Conservation (phyloP, 2,329 filamentous ascomycete genomes). For the Xylariaceae sp. region DNA sequence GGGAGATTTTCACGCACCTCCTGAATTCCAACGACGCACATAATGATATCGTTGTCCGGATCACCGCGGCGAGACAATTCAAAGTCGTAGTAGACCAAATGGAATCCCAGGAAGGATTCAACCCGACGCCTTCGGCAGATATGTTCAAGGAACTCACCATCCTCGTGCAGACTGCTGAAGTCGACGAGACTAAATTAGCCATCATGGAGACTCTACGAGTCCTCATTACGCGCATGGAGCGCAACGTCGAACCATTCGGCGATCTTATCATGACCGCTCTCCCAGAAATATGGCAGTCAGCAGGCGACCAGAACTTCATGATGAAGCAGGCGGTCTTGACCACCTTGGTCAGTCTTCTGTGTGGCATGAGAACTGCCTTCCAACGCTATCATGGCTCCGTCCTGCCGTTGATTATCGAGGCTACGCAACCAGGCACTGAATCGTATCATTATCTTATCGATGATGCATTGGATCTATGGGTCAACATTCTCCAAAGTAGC, state of each 20-base stretch:
- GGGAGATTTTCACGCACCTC: conserved; percentile 84
- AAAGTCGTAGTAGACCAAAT: conserved; percentile 62
- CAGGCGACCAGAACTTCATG: conserved; percentile 74
- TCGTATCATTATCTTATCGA: conserved; percentile 80
- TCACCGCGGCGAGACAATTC: conserved; percentile 84
- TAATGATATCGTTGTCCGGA: conserved; percentile 87
- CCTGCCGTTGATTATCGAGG: conserved; percentile 74
- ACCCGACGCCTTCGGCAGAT: conserved; percentile 65
- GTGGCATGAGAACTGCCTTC: conserved; percentile 74
- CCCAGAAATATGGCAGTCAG: conserved; percentile 77
- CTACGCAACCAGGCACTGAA: conserved; percentile 69
- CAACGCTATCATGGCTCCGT: conserved; percentile 74
- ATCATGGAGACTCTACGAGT: conserved; percentile 81
- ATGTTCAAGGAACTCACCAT: conserved; percentile 65
- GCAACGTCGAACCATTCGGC: conserved; percentile 61
- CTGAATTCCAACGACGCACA: conserved; percentile 68
- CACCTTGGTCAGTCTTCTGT: conserved; percentile 78
- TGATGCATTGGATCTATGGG: conserved; percentile 87
- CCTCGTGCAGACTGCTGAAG: conserved; percentile 72
- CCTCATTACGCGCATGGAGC: conserved; percentile 75
- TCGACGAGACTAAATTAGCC: conserved; percentile 84
- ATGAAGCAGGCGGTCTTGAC: conserved; percentile 91
- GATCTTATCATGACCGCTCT: conserved; percentile 78
- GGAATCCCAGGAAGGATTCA: conserved; percentile 66
- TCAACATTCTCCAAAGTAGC: conserved; percentile 63